Percentiles rank a stretch among this genome's conserved stretches.
Evolutionary conservation across 2,329 filamentous ascomycete species (phyloP).

Genomic region (Stemphylium lycopersici): DNA sequence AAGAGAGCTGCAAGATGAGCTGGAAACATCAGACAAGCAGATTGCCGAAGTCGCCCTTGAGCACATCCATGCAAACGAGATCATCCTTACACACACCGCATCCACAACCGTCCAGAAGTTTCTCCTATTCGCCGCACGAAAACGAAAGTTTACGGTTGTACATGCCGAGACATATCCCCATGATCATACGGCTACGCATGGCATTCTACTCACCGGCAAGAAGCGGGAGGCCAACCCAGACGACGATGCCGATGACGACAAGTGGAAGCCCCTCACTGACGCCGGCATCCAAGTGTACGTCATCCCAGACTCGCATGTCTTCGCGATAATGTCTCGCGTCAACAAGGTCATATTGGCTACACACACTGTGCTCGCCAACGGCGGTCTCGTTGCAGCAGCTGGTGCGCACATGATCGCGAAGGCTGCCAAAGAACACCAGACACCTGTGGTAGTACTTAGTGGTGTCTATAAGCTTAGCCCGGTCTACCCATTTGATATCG

Average conservation of each 20-base stretch:
- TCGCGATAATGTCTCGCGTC: slow-evolving; percentile 92
- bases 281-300: slow-evolving; percentile 83
- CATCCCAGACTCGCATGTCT: slow-evolving; percentile 83
- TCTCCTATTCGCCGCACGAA: slow-evolving; percentile 82
- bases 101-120: slow-evolving; percentile 89
- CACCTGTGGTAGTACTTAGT: slow-evolving; percentile 84
- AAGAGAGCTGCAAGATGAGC: slow-evolving; percentile 93
- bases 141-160: slow-evolving; percentile 90
- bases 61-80: slow-evolving; percentile 91
- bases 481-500: slow-evolving; percentile 82
- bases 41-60: slow-evolving; percentile 88
- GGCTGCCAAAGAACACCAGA: slow-evolving; percentile 80
- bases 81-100: slow-evolving; percentile 87
- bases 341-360: slow-evolving; percentile 94
- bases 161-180: slow-evolving; percentile 77
- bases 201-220: slow-evolving; percentile 63
- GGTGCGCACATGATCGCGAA: slow-evolving; percentile 85
- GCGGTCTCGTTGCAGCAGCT: slow-evolving; percentile 80
- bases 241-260: slow-evolving; percentile 59
- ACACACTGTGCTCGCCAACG: slow-evolving; percentile 85
- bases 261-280: slow-evolving; percentile 78
- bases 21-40: slow-evolving; percentile 90
- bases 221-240: slow-evolving; percentile 53
- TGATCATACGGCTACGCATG: slow-evolving; percentile 68
- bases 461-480: slow-evolving; percentile 95